These are phyloP conservation scores for Secale cereale DNA, from an alignment of 176 grass and related monocot genomes.

Conservation along the genomic window DNA sequence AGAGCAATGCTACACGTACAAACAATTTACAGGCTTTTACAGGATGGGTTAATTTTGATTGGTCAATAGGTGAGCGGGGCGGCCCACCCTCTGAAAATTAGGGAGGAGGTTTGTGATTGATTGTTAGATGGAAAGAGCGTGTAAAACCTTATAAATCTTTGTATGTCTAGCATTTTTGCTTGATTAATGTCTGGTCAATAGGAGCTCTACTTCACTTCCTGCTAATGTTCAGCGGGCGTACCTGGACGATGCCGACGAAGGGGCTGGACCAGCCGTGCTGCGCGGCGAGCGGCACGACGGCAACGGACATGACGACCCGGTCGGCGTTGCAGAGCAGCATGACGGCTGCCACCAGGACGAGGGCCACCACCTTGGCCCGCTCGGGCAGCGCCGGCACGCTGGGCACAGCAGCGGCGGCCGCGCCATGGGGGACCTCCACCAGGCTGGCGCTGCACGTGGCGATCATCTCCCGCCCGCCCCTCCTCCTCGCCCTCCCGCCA, in stretches of 20 bases:
- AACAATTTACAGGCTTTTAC: no score
- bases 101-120: no score
- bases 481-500: constrained; percentile 5
- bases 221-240: constrained; percentile 4
- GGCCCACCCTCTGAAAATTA: no score
- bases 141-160: no score
- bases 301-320: constrained; percentile 97
- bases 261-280: constrained; percentile 82
- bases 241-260: constrained; percentile 90
- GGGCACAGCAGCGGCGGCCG: background rate
- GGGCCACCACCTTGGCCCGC: constrained; percentile 63
- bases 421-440: constrained; percentile 43
- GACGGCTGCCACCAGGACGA: constrained; percentile 59
- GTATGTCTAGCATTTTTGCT: no score
- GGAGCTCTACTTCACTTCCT: background rate
- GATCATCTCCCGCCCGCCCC: constrained; percentile 25
- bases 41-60: no score
- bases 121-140: no score
- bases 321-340: constrained; percentile 96
- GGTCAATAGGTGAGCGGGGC: no score
- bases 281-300: constrained; percentile 82
- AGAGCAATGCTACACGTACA: no score
- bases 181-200: background rate
- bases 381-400: constrained; percentile 41
- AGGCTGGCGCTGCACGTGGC: constrained; percentile 69